Evolutionary conservation across 345 rosid species (phyloP).

Genomic region (Eutrema japonicum): DNA sequence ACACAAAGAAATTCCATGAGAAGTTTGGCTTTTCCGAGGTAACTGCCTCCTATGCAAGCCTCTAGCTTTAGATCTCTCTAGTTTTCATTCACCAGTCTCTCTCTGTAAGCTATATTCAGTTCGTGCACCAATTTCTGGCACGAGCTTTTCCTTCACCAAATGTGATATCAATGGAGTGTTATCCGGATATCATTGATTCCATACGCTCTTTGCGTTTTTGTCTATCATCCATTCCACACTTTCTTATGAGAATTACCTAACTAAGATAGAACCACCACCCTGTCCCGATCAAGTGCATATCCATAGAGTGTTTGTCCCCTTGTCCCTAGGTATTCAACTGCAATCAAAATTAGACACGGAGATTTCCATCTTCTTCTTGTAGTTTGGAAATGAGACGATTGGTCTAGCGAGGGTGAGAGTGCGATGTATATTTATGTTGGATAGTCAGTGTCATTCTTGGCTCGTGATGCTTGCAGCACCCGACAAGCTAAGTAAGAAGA

Average conservation of each 20-base stretch:
- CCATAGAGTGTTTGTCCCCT: conserved; percentile 6
- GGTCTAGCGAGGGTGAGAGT: background rate
- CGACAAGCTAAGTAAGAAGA: background rate
- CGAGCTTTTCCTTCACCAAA: conserved; percentile 13
- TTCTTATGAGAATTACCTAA: conserved; percentile 1
- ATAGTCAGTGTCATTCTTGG: conserved; percentile 24
- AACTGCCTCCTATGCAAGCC: conserved; percentile 39
- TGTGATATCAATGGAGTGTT: conserved; percentile 17
- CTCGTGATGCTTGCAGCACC: conserved; percentile 22
- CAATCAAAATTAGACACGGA: conserved; percentile 9
- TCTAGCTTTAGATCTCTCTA: conserved; percentile 31
- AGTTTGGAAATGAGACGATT: conserved; percentile 1
- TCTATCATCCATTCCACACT: conserved; percentile 7
- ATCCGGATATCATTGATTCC: conserved; percentile 23
- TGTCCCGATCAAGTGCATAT: conserved; percentile 22
- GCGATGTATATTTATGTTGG: conserved; percentile 12
- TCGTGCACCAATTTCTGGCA: conserved; percentile 26
- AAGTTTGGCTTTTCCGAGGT: conserved; percentile 54
- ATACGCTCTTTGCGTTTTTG: conserved; percentile 6
- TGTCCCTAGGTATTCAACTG: conserved; percentile 7
- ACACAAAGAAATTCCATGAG: conserved; percentile 56
- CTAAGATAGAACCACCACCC: conserved; percentile 8
- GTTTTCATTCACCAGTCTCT: conserved; percentile 15
- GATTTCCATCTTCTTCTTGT: conserved; percentile 4
- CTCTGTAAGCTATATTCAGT: conserved; percentile 31